Base-by-base conservation (phyloP, 768 basidiomycete species). In the Phlebiopsis flavidoalba region DNA sequence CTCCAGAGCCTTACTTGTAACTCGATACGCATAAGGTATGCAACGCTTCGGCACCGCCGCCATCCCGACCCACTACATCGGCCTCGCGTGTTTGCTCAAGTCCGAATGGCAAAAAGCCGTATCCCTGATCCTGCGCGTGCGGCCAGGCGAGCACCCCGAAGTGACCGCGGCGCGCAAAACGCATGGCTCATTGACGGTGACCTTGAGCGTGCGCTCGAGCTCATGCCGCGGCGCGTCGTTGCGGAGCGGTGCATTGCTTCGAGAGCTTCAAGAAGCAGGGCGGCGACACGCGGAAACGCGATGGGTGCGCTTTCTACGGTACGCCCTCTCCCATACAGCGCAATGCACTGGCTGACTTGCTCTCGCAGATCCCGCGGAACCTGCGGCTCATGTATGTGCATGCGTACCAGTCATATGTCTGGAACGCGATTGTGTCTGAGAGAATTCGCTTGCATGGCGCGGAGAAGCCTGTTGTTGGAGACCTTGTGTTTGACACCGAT, bases 31-130 rank as follows among this genome's bases (percentile, higher is more conserved):
- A 12, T 35, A 45, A 91, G 95, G 96, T 49, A 98, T 99, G 96
- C 97, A 99, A 69, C 89, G 97, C 11, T 99, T 99, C 74, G 97
- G 97, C 52, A 98, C 95, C 1, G 94, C 97, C 15, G 88, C 93
- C 35, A 87, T 98, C 43, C 95, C 96, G 4, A 98, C 97, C 0
- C 97, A 99, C 69, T 79, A 89, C 1, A 95, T 98, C 58, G 97
- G 97, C 17, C 81, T 98, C 19, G 91, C 93, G 4, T n/a, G n/a
- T 6, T 77, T 99, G 43, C 80, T 99, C 22, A 86, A 85, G 67
- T 90, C 90, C 1, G 88, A 98, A 64, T 99, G 95, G 95, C 85
- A 91, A 57, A 82, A 82, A 62, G 97, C 97, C 5, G 79, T 93
- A 40, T 84, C 88, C 17, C 76, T 97, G 65, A 85, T 99, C 54